Conservation (phyloP, 257 asterid genomes). For the Anisodus tanguticus region DNA sequence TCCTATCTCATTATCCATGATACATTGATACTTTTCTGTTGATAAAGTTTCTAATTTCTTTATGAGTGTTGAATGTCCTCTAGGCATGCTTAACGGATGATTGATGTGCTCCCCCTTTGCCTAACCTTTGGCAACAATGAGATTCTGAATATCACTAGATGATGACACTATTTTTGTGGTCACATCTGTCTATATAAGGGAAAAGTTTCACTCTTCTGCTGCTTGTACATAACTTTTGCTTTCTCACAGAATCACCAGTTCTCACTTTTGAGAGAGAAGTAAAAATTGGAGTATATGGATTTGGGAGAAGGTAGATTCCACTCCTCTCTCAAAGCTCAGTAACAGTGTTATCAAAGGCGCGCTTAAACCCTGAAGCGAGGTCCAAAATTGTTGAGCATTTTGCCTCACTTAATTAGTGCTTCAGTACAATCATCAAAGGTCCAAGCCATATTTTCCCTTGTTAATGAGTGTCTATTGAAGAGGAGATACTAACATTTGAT, state of each 20-base stretch:
- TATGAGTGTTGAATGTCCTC: neutral
- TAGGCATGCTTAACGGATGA: neutral
- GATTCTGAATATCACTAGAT: neutral
- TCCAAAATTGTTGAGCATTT: no score
- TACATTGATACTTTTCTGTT: neutral
- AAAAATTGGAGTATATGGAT: neutral
- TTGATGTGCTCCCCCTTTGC: constrained; percentile 4
- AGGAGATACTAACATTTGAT: no score
- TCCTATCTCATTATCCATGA: neutral
- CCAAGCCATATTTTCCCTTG: no score
- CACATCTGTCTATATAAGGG: neutral
- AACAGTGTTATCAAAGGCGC: no score
- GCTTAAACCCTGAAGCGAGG: no score
- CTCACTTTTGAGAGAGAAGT: neutral
- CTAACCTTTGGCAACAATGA: neutral
- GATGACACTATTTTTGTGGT: neutral
- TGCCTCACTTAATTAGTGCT: no score
- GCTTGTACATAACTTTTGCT: neutral
- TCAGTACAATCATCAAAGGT: no score
- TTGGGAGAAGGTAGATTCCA: neutral
- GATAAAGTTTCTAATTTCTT: constrained; percentile 3
- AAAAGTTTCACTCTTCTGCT: neutral
- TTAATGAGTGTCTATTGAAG: no score
- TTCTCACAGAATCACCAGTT: neutral
- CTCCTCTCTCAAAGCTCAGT: neutral